Conservation (phyloP, 148 eudicot genomes). For the Silene conica region DNA sequence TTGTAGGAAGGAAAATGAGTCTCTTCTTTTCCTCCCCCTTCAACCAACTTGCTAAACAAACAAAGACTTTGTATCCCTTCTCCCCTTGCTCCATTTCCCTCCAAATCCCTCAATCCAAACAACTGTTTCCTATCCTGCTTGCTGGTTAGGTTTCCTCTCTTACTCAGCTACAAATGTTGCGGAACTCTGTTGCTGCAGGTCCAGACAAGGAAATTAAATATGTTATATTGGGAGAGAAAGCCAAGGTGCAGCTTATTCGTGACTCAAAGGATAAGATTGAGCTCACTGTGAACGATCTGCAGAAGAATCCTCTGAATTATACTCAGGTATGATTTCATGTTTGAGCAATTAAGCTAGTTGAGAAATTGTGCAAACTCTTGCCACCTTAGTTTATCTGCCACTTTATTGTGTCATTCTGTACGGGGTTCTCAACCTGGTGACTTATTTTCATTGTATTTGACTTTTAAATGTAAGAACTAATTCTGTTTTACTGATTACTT, state of each 20-base stretch:
- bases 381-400: background rate
- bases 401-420: too few species aligned
- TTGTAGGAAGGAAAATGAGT: too few species aligned
- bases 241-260: conserved; percentile 77
- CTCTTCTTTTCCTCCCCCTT: too few species aligned
- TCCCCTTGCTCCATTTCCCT: too few species aligned
- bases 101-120: too few species aligned
- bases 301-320: conserved; percentile 78
- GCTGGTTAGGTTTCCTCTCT: background rate
- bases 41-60: too few species aligned
- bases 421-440: background rate
- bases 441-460: background rate
- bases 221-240: conserved; percentile 92
- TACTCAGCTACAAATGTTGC: background rate
- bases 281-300: conserved; percentile 61
- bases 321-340: conserved; percentile 58
- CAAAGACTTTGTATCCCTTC: too few species aligned
- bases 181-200: conserved; percentile 34
- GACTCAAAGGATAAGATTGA: conserved; percentile 81
- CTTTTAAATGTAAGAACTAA: background rate
- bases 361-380: background rate
- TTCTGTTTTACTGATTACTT: conserved; percentile 3
- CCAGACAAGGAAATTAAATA: conserved; percentile 71
- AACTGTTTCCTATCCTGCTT: too few species aligned
- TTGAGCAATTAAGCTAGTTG: background rate